A percentile compares a stretch with the other conserved stretches of the same genome.
These are phyloP conservation scores for Paraphaeosphaeria sporulosa DNA, from an alignment of 2,329 filamentous ascomycete species.

Conservation along the genomic window DNA sequence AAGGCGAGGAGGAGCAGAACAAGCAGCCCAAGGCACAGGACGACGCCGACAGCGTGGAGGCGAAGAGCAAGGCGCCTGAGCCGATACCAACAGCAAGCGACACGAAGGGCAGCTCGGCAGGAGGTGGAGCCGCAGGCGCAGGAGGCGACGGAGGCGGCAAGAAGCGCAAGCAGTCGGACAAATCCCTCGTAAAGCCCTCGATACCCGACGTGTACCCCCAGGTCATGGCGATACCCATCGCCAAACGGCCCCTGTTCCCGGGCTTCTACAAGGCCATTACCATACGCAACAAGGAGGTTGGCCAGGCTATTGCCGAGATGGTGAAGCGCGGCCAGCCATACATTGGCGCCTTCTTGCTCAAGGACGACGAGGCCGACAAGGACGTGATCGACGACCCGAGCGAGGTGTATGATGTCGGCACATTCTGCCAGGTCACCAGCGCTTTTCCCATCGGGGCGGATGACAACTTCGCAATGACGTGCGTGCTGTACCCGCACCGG, in stretches of 20 bases:
- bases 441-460: slow-evolving; percentile 84
- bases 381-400: slow-evolving; percentile 90
- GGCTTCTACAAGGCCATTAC: slow-evolving; percentile 99
- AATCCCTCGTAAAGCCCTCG: slow-evolving; percentile 82
- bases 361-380: slow-evolving; percentile 92
- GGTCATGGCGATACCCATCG: slow-evolving; percentile 96
- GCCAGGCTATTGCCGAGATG: slow-evolving; percentile 92
- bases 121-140: slow-evolving; percentile 54
- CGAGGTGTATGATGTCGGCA: slow-evolving; percentile 94
- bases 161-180: slow-evolving; percentile 77
- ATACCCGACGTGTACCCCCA: slow-evolving; percentile 97
- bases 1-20: slow-evolving; percentile 50
- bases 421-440: slow-evolving; percentile 97
- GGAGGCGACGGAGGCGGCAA: slow-evolving; percentile 68
- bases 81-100: slow-evolving; percentile 62
- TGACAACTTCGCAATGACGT: slow-evolving; percentile 84
- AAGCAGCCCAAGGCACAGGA: slow-evolving; percentile 53
- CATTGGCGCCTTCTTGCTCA: slow-evolving; percentile 95
- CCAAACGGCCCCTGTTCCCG: slow-evolving; percentile 90
- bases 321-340: slow-evolving; percentile 97
- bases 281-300: slow-evolving; percentile 90
- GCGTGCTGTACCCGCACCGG: slow-evolving; percentile 94
- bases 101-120: slow-evolving; percentile 67
- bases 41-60: slow-evolving; percentile 49
- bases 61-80: slow-evolving; percentile 59